A percentile compares a stretch with the other conserved stretches of the same genome.
Conservation (phyloP, 2,329 filamentous ascomycete species). For the Penicillium sp. region DNA sequence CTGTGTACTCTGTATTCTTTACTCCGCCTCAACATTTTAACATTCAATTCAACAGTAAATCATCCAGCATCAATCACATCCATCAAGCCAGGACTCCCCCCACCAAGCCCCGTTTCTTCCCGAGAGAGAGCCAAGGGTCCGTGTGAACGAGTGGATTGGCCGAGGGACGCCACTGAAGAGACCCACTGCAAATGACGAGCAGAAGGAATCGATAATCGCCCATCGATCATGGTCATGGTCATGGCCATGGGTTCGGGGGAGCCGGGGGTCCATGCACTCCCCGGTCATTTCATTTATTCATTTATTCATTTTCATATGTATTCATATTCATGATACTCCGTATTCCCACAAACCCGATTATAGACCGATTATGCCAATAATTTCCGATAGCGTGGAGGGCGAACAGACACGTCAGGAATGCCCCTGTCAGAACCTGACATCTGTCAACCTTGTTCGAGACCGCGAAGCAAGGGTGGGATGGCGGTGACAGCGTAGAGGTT, state of each 20-base stretch:
- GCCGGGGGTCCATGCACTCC: no score
- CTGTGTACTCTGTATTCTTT: no score
- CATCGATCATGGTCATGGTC: background rate
- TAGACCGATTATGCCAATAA: no score
- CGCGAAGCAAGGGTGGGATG: conserved; percentile 9
- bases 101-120: background rate
- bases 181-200: conserved; percentile 5
- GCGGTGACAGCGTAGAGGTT: no score
- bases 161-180: conserved; percentile 1
- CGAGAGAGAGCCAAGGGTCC: conserved; percentile 9
- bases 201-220: background rate
- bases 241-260: no score
- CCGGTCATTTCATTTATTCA: no score
- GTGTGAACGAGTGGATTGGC: conserved; percentile 4
- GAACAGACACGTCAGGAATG: background rate
- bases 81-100: conserved; percentile 9
- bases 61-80: conserved; percentile 1
- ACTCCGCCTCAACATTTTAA: background rate
- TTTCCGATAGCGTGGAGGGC: no score
- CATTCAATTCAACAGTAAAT: background rate
- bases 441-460: conserved; percentile 15
- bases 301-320: no score
- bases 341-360: no score
- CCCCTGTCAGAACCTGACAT: conserved; percentile 8
- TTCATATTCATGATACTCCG: no score